phyloP scores from a whole-genome alignment of 768 basidiomycete species.

The Suillus lakei region DNA sequence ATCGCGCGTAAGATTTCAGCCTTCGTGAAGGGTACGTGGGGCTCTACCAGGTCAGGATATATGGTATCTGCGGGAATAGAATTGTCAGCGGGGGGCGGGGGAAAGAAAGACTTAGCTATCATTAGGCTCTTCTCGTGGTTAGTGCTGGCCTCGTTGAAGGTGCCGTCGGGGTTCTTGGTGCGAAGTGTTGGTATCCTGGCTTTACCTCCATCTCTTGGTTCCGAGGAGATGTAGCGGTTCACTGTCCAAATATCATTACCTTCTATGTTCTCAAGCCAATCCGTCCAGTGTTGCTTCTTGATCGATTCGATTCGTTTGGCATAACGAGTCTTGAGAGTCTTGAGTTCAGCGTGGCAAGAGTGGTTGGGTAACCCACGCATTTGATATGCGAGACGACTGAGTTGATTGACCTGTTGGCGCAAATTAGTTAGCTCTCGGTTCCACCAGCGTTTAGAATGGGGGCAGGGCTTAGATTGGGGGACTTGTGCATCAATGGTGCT shows the following conservation, averaged over 20 bases:
- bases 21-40: too few species aligned
- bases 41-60: slow-evolving; percentile 22
- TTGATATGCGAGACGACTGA: neutral
- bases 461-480: slow-evolving; percentile 20
- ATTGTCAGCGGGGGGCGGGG: too few species aligned
- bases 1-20: too few species aligned
- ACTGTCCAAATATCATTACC: slow-evolving; percentile 9
- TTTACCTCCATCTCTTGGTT: neutral
- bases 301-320: fast-evolving
- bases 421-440: too few species aligned
- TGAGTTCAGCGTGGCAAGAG: neutral
- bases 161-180: slow-evolving; percentile 2
- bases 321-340: neutral
- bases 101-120: slow-evolving; percentile 31
- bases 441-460: slow-evolving; percentile 40
- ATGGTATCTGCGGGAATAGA: neutral
- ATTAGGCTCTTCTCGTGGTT: slow-evolving; percentile 28
- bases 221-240: slow-evolving; percentile 4
- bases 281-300: slow-evolving; percentile 15
- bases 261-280: slow-evolving; percentile 13
- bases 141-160: neutral
- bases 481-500: slow-evolving; percentile 20
- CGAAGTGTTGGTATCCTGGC: neutral
- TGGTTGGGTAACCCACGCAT: neutral
- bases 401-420: too few species aligned